phyloP scores from a whole-genome alignment of 257 asterid genomes.

The Ballota nigra region DNA sequence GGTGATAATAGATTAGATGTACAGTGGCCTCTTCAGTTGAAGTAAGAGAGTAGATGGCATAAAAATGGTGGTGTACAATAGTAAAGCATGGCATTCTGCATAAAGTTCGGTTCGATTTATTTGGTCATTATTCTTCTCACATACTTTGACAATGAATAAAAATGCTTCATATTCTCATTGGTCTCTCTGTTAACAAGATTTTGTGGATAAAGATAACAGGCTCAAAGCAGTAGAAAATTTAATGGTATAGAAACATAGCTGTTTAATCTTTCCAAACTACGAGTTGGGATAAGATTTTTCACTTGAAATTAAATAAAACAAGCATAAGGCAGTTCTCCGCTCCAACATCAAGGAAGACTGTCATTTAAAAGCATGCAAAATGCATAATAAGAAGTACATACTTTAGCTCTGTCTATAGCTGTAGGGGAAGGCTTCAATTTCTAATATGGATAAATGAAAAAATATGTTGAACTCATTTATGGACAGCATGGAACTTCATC shows the following conservation, averaged over 20 bases:
- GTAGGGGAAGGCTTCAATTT: not conserved
- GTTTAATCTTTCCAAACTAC: not conserved
- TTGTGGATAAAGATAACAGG: not conserved
- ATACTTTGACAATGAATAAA: not conserved
- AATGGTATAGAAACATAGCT: not conserved
- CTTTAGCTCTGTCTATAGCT: too few species aligned
- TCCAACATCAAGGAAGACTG: slow-evolving; percentile 2
- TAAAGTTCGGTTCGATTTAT: not conserved
- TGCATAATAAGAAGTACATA: not conserved
- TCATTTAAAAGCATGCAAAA: not conserved
- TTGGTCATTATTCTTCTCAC: not conserved
- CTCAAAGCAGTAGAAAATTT: not conserved
- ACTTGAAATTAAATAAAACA: not conserved
- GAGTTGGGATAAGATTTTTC: not conserved
- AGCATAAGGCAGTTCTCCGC: not conserved
- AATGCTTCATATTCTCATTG: not conserved
- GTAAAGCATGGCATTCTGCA: slow-evolving; percentile 1
- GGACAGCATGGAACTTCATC: not conserved
- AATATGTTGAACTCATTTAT: not conserved
- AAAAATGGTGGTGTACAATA: slow-evolving; percentile 14
- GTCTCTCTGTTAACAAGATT: not conserved
- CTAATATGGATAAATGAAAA: not conserved
- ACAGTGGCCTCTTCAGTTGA: not conserved
- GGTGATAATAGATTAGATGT: not conserved
- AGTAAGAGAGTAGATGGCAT: not conserved